Evolutionary conservation across 768 basidiomycete genomes (phyloP), one percentile per base, ranked within the genome.

Genomic region (Mycena venus): DNA sequence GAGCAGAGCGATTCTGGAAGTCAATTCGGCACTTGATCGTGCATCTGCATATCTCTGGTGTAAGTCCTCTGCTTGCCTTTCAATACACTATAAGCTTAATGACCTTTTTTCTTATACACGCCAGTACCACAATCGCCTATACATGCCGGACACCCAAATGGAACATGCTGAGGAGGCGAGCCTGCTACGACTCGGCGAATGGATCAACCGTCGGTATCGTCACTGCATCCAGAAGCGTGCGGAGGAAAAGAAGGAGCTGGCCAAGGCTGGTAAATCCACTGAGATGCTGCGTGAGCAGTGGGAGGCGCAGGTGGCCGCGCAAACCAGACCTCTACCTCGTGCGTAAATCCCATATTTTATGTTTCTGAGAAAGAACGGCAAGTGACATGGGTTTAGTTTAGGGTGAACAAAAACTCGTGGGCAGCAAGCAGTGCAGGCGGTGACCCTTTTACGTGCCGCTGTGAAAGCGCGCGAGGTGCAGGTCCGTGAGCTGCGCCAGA

Each of bases 131-230:
- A 29, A 72, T 21, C 29, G 53, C 44, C 31, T 42, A 14, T 61
- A 65, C 61, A 76, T 42, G 79, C 83, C 70, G 76, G 15, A 70
- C 77, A 10, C 61, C 1, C 84, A 85, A 25, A 78, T 80, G 0
- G 51, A 68, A 0, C 75, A 74, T 1, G 80, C 86, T 17, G 81
- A 79, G 0, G 14, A 36, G 0, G 79, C 82, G 8, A 67, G 80
- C 7, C 71, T 75, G 3, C 71, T 78, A 14, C 80, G 83, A 17
- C 79, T 86, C 3, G 84, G 85, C 0, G 75, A 77, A 5, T 87
- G 84, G 84, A 75, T 85, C 8, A 72, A 68, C 0, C 72, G 78
- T 49, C 74, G 78, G 0, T 73, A 79, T 14, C 44, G 36, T 0
- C 65, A 69, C 11, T 77, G 78, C 0, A 68, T 79, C 0, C 25